Evolutionary conservation across 768 basidiomycete species (phyloP).

Genomic region (Boletus pseudo-olivaceus): DNA sequence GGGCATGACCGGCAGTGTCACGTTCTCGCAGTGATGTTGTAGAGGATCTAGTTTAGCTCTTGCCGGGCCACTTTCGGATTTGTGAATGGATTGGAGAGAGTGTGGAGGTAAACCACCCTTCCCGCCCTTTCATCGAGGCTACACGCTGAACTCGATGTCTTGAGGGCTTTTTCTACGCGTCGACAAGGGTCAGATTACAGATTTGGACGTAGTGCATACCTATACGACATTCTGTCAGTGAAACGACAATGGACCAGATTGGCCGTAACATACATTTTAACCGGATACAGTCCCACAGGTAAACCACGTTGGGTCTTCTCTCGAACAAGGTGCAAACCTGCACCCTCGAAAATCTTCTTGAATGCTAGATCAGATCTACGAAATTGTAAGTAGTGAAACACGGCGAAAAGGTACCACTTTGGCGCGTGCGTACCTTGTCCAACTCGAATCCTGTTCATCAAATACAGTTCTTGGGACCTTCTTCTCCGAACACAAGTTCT

Average conservation of each 20-base stretch:
- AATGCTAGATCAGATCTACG: slow-evolving; percentile 80
- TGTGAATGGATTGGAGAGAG: too few species aligned
- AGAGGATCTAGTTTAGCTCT: neutral
- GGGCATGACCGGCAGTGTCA: slow-evolving; percentile 63
- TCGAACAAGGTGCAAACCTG: slow-evolving; percentile 66
- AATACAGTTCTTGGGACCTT: slow-evolving; percentile 58
- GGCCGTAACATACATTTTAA: slow-evolving; percentile 67
- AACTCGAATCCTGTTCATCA: slow-evolving; percentile 84
- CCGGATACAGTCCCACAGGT: slow-evolving; percentile 73
- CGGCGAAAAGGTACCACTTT: neutral
- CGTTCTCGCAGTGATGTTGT: slow-evolving; percentile 16
- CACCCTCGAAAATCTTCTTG: slow-evolving; percentile 69
- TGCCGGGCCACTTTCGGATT: neutral
- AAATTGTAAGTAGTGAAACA: slow-evolving; percentile 3
- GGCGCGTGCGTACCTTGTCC: slow-evolving; percentile 62
- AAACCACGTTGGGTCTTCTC: slow-evolving; percentile 83
- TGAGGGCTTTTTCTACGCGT: neutral
- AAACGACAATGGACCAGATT: neutral
- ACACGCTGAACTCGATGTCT: neutral
- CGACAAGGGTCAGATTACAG: slow-evolving; percentile 2
- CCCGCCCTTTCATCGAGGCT: neutral
- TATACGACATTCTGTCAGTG: slow-evolving; percentile 11
- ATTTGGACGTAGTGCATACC: slow-evolving; percentile 24
- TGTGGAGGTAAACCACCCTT: neutral
- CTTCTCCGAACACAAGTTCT: slow-evolving; percentile 74